Percentiles rank a stretch among this genome's conserved stretches.
These are phyloP conservation scores for Escallonia herrerae DNA, from an alignment of 129 eudicot genomes.

Conservation along the genomic window DNA sequence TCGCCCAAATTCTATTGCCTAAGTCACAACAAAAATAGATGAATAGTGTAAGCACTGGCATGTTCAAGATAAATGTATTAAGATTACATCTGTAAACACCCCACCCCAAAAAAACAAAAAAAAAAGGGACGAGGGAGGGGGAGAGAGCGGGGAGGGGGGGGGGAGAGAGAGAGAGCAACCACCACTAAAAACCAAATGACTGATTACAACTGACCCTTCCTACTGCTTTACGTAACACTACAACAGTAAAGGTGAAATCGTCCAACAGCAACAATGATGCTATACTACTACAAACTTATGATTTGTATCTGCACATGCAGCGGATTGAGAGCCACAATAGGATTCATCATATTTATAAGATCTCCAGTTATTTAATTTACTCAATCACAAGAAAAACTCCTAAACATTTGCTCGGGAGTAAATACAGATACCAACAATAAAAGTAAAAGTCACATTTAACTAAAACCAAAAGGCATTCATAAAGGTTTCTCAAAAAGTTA, in stretches of 20 bases:
- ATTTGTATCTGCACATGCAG: background rate
- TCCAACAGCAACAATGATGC: background rate
- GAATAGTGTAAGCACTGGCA: background rate
- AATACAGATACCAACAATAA: background rate
- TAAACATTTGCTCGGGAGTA: background rate
- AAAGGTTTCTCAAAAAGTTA: no score
- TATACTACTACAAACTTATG: background rate
- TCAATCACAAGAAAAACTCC: background rate
- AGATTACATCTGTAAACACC: no score
- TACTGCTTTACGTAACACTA: background rate
- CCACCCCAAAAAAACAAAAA: no score
- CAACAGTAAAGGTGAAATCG: background rate
- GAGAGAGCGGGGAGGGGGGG: no score
- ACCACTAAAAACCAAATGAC: no score
- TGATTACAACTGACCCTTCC: no score
- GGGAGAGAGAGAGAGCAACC: no score
- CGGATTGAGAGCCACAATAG: background rate
- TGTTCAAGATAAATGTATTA: background rate
- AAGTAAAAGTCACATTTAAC: background rate
- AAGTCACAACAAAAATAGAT: slow-evolving; percentile 1
- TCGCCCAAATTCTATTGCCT: slow-evolving; percentile 69
- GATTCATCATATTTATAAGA: background rate
- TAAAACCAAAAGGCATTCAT: no score
- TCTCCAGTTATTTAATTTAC: background rate
- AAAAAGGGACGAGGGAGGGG: no score